Evolutionary conservation across 2,329 filamentous ascomycete genomes (phyloP).

Genomic region (Metarhizium humberi): DNA sequence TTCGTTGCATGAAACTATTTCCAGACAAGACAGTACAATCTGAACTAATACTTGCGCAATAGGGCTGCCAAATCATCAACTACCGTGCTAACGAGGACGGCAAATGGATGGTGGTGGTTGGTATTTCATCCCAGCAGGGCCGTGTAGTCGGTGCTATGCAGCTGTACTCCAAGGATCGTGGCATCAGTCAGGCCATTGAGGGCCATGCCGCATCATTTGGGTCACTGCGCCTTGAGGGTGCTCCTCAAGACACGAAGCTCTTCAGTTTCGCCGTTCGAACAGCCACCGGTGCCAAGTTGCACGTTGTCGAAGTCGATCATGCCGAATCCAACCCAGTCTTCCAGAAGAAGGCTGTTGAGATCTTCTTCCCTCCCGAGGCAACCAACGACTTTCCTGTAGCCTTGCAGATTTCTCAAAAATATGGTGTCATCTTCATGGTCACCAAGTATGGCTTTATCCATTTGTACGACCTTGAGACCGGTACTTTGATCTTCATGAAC

Average conservation of each 20-base stretch:
- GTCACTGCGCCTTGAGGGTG: slow-evolving; percentile 78
- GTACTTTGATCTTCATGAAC: slow-evolving; percentile 97
- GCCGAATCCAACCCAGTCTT: slow-evolving; percentile 81
- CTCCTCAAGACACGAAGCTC: slow-evolving; percentile 82
- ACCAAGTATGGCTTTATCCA: slow-evolving; percentile 99
- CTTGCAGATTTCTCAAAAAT: slow-evolving; percentile 94
- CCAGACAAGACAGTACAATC: background rate
- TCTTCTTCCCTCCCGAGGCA: slow-evolving; percentile 94
- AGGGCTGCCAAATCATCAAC: slow-evolving; percentile 99
- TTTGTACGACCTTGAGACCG: slow-evolving; percentile 94
- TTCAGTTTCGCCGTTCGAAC: slow-evolving; percentile 95
- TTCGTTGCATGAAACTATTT: slow-evolving; percentile 34
- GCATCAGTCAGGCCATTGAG: slow-evolving; percentile 96
- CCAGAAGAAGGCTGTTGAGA: slow-evolving; percentile 91
- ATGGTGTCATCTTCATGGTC: slow-evolving; percentile 92
- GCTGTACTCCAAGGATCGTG: slow-evolving; percentile 89
- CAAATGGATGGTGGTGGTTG: slow-evolving; percentile 97
- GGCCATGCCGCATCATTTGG: slow-evolving; percentile 94
- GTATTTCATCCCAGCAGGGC: slow-evolving; percentile 87
- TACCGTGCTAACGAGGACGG: slow-evolving; percentile 92
- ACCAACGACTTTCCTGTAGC: slow-evolving; percentile 96
- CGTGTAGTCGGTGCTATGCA: slow-evolving; percentile 96
- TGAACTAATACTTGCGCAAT: slow-evolving; percentile 7
- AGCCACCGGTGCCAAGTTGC: slow-evolving; percentile 83
- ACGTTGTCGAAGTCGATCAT: slow-evolving; percentile 96